Conservation (phyloP, 139 green algal genomes). For the Chlamydomonas schloesseri region DNA sequence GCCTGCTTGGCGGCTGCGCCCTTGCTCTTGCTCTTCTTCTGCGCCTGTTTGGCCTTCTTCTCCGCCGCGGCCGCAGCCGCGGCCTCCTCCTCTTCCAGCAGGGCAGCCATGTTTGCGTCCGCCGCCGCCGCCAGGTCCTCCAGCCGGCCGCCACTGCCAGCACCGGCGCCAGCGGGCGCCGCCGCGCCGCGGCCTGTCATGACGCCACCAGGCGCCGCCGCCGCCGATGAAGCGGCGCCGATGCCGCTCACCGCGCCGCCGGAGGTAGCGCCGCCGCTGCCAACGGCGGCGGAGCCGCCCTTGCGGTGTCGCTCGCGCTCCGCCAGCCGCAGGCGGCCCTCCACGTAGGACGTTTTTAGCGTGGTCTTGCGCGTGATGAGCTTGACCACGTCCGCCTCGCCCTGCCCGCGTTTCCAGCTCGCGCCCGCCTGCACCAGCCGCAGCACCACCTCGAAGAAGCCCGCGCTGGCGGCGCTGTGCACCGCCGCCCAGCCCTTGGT, state of each 20-base stretch:
- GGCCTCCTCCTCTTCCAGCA: slow-evolving; percentile 53
- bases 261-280: not conserved
- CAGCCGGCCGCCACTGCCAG: not conserved
- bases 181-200: not conserved
- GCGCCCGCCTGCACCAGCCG: slow-evolving; percentile 44
- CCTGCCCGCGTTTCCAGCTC: slow-evolving; percentile 13
- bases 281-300: not conserved
- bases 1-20: not conserved
- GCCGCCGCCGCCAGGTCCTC: slow-evolving; percentile 52
- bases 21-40: slow-evolving; percentile 27
- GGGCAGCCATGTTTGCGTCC: slow-evolving; percentile 60
- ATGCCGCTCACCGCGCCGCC: too few relatives aligned
- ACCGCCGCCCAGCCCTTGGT: slow-evolving; percentile 31
- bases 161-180: not conserved
- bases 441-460: slow-evolving; percentile 49
- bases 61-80: slow-evolving; percentile 51
- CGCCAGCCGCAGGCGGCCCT: slow-evolving; percentile 59
- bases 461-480: slow-evolving; percentile 25
- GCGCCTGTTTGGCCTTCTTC: slow-evolving; percentile 40
- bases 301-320: slow-evolving; percentile 56
- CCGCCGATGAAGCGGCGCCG: too few relatives aligned
- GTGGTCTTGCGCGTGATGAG: slow-evolving; percentile 28
- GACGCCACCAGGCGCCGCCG: not conserved
- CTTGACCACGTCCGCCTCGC: slow-evolving; percentile 32
- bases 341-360: slow-evolving; percentile 55